Evolutionary conservation across 2,329 filamentous ascomycete species (phyloP).

Genomic region (Cryphonectria nitschkei): DNA sequence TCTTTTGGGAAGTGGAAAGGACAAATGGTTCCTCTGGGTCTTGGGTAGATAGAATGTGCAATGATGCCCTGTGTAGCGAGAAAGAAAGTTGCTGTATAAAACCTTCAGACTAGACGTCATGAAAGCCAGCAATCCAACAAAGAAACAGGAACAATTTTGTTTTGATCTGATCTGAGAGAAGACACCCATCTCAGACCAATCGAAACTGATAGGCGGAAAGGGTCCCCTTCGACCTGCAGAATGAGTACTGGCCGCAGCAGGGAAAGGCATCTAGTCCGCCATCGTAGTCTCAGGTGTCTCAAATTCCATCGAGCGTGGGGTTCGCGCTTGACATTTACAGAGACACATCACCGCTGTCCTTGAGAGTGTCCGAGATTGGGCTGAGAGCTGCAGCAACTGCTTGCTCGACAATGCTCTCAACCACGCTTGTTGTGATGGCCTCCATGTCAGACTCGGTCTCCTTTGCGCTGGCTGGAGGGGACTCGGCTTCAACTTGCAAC

Average conservation of each 20-base stretch:
- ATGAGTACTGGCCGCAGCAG: neutral
- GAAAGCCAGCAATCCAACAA: neutral
- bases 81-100: neutral
- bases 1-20: neutral
- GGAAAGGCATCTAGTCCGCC: slow-evolving; percentile 2
- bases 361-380: slow-evolving; percentile 20
- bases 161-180: neutral
- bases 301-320: slow-evolving; percentile 13
- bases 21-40: neutral
- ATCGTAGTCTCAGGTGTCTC: slow-evolving; percentile 22
- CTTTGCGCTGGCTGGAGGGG: slow-evolving; percentile 4
- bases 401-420: slow-evolving; percentile 22
- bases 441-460: slow-evolving; percentile 13
- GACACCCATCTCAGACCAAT: neutral
- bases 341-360: slow-evolving; percentile 17
- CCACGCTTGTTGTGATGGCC: slow-evolving; percentile 6
- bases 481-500: neutral
- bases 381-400: slow-evolving; percentile 26
- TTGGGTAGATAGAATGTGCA: neutral
- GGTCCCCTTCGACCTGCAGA: neutral
- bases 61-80: neutral
- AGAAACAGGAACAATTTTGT: neutral
- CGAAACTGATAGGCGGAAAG: neutral
- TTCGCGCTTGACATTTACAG: slow-evolving; percentile 4
- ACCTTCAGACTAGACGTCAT: neutral